A percentile compares a stretch with the other conserved stretches of the same genome.
Evolutionary conservation across 148 eudicot species (phyloP).

Genomic region (Arctostaphylos glauca): DNA sequence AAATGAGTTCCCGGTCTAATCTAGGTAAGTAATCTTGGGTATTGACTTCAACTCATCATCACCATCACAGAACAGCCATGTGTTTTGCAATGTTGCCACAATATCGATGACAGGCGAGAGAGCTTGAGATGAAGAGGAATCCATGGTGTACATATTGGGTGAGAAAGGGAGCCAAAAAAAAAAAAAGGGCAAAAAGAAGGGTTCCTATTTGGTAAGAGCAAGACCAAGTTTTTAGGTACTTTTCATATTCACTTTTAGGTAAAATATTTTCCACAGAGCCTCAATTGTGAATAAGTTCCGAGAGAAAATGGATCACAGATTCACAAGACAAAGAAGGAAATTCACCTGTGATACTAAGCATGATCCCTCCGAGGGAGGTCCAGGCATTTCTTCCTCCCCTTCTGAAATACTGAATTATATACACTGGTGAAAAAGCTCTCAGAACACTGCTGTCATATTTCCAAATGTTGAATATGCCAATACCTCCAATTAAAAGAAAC

Average conservation of each 20-base stretch:
- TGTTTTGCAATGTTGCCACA: neutral
- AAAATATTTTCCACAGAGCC: neutral
- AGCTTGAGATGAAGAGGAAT: neutral
- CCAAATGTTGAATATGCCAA: constrained; percentile 83
- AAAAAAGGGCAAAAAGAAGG: neutral
- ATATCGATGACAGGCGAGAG: neutral
- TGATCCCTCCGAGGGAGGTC: constrained; percentile 95
- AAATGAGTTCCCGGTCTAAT: neutral
- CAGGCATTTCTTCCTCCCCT: constrained; percentile 63
- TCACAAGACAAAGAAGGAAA: neutral
- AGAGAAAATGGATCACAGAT: constrained; percentile 1
- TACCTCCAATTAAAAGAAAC: constrained; percentile 90
- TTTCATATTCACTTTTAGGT: neutral
- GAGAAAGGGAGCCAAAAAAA: neutral
- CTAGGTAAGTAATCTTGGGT: neutral
- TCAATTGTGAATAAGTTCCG: neutral
- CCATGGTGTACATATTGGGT: neutral
- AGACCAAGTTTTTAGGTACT: neutral
- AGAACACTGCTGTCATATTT: constrained; percentile 71
- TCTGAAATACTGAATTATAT: constrained; percentile 68
- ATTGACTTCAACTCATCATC: neutral
- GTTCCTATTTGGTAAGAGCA: neutral
- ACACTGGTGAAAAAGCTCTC: constrained; percentile 85
- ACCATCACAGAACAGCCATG: neutral
- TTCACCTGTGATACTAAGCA: constrained; percentile 96